Base-by-base conservation (phyloP, 148 eudicot species). In the Selenicereus undatus region DNA sequence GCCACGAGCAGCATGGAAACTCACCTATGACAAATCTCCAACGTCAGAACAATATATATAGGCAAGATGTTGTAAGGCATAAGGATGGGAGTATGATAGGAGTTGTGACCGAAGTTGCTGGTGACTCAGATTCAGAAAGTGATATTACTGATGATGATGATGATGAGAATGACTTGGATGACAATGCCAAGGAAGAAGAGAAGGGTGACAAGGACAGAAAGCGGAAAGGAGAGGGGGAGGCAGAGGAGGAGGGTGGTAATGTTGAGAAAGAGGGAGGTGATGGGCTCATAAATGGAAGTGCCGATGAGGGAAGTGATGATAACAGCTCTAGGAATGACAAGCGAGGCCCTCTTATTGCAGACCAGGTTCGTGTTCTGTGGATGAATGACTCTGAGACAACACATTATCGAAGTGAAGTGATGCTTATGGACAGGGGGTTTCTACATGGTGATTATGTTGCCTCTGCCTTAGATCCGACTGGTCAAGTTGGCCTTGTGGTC, bases 381-480 rank as follows among this genome's bases (percentile, higher is more conserved):
- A 87, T 89, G 92, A 93, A 97, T 83, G 93, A 89, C 54, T 86
- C 97, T 8, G 97, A 94, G 85, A 89, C 91, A 50, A 86, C 84
- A 36, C 90, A 89, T 82, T 81, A 75, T 76, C 84, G 84, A 29
- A 88, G 83, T 83, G 94, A 94, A 32, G 79, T 94, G 45, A 84
- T 80, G 51, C 93, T 97, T 78, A 83, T 91, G 45, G 99, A 97
- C 83, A 87, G 99, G 78, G 95, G 91, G 43, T 97, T 94, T 73
- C 81, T 90, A 75, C 97, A 89, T 80, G 99, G 99, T 54, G 98
- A 94, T 88, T 97, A 88, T 87, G 99, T 97, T 73, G 95, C 98
- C 84, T 85, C 97, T 80, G 91, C 89, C 74, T 83, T 85, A 13
- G 91, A 97, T 81, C 92, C 95, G 62, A 92, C 94, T 14, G 98